A percentile compares a stretch with the other conserved stretches of the same genome.
Evolutionary conservation across 2,329 filamentous ascomycete genomes (phyloP).

Genomic region (Apiospora marii): DNA sequence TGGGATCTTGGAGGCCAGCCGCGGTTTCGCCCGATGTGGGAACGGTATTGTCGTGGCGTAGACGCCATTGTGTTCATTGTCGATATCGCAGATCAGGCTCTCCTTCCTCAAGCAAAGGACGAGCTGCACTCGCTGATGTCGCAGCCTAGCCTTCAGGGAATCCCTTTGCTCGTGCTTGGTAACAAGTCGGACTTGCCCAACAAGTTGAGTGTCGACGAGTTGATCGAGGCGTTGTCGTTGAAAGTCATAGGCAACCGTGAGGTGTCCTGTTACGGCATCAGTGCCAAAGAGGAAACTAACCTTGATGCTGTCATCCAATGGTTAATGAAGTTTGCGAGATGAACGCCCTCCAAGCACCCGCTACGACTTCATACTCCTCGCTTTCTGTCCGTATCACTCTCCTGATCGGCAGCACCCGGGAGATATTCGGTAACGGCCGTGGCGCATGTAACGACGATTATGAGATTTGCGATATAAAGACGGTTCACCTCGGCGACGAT

Average conservation of each 20-base stretch:
- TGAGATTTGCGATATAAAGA: slow-evolving; percentile 23
- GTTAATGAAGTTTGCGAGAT: slow-evolving; percentile 89
- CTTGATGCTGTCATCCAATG: slow-evolving; percentile 96
- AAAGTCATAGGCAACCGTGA: slow-evolving; percentile 90
- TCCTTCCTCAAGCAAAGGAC: slow-evolving; percentile 85
- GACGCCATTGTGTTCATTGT: slow-evolving; percentile 99
- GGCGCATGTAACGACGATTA: slow-evolving; percentile 22
- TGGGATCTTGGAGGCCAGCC: slow-evolving; percentile 99
- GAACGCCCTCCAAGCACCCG: slow-evolving; percentile 38
- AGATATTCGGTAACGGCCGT: slow-evolving; percentile 12
- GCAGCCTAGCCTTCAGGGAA: slow-evolving; percentile 84
- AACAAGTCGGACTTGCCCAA: slow-evolving; percentile 97
- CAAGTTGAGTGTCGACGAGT: slow-evolving; percentile 90
- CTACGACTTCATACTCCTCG: slow-evolving; percentile 15
- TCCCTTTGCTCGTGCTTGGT: slow-evolving; percentile 90
- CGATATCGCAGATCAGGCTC: slow-evolving; percentile 86
- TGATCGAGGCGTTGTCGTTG: slow-evolving; percentile 92
- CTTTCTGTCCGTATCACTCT: slow-evolving; percentile 10
- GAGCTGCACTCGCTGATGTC: slow-evolving; percentile 90
- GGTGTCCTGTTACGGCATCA: slow-evolving; percentile 98
- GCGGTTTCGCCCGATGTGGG: slow-evolving; percentile 98
- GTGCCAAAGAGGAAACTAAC: slow-evolving; percentile 98
- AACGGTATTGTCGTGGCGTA: slow-evolving; percentile 95
- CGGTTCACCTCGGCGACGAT: slow-evolving; percentile 24
- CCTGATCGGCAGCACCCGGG: slow-evolving; percentile 10